These are phyloP conservation scores for Blastosporella zonata DNA, from an alignment of 1,284 basidiomycete species.

Conservation along the genomic window DNA sequence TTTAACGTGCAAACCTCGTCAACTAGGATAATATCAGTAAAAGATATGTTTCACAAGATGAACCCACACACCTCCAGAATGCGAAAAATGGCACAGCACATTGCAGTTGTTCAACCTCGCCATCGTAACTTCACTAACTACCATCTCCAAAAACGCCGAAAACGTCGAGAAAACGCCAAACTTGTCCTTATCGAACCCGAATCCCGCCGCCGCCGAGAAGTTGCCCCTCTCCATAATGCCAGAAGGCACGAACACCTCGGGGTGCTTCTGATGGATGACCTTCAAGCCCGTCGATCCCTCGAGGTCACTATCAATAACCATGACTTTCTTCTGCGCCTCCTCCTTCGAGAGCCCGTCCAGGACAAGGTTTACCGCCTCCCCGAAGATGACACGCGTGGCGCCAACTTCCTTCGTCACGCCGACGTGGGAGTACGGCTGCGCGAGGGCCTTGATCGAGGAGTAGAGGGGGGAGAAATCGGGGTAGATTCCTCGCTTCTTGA, in stretches of 20 bases:
- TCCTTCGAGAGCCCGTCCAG: conserved; percentile 73
- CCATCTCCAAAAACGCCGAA: conserved; percentile 87
- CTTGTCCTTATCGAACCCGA: conserved; percentile 69
- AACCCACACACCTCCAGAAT: conserved; percentile 66
- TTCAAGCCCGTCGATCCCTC: conserved; percentile 86
- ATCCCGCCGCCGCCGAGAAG: conserved; percentile 82
- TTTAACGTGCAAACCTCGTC: conserved; percentile 46
- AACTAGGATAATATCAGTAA: conserved; percentile 34
- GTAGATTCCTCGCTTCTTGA: conserved; percentile 58
- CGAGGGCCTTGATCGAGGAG: conserved; percentile 59
- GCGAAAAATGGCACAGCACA: conserved; percentile 83
- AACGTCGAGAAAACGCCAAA: conserved; percentile 85
- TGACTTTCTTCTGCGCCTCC: conserved; percentile 74
- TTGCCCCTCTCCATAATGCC: conserved; percentile 85
- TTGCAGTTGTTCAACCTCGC: conserved; percentile 84
- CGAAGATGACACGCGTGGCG: conserved; percentile 80
- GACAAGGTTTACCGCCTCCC: conserved; percentile 76
- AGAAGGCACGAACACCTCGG: conserved; percentile 79
- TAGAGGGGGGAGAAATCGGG: conserved; percentile 56
- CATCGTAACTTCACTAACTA: conserved; percentile 87
- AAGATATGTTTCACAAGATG: conserved; percentile 1
- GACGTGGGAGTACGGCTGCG: conserved; percentile 56
- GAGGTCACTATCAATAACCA: conserved; percentile 85
- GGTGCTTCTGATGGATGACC: conserved; percentile 83
- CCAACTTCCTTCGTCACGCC: conserved; percentile 72